These are phyloP conservation scores for Arachis hypogaea DNA, from an alignment of 306 rosid genomes.

Conservation along the genomic window DNA sequence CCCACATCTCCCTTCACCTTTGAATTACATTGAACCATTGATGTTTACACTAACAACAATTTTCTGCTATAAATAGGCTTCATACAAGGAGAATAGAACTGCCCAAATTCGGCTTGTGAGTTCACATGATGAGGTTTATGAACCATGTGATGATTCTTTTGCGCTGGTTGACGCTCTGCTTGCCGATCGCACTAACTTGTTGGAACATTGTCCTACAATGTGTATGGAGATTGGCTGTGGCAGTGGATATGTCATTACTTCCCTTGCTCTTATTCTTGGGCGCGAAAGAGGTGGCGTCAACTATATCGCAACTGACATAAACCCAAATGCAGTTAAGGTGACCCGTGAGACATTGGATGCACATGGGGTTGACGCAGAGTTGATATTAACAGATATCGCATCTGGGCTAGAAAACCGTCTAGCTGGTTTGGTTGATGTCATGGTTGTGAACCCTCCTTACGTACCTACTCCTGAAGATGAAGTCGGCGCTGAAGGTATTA, in stretches of 20 bases:
- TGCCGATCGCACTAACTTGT: conserved; percentile 67
- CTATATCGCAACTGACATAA: conserved; percentile 90
- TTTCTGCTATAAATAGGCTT: conserved; percentile 45
- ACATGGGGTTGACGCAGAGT: conserved; percentile 86
- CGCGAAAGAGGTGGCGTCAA: conserved; percentile 54
- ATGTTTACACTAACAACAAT: conserved; percentile 19
- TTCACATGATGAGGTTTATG: conserved; percentile 90
- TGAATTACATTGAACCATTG: conserved; percentile 18
- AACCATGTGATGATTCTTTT: conserved; percentile 96
- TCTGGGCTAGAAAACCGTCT: conserved; percentile 79
- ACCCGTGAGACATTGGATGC: conserved; percentile 77
- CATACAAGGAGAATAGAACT: conserved; percentile 50
- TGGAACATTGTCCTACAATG: conserved; percentile 66
- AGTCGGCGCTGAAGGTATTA: conserved; percentile 79
- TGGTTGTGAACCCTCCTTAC: conserved; percentile 95
- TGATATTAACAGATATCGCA: conserved; percentile 75
- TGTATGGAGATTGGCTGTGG: conserved; percentile 97
- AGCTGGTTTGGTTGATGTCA: conserved; percentile 77
- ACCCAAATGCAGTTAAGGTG: conserved; percentile 70
- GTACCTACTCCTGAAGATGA: conserved; percentile 97
- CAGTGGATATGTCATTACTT: conserved; percentile 92
- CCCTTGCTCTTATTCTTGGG: conserved; percentile 88
- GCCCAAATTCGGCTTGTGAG: conserved; percentile 89
- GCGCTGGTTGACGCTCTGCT: conserved; percentile 95
- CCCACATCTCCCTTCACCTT: neutral